phyloP scores from a whole-genome alignment of 495 filamentous ascomycete genomes.

The Podospora australis region DNA sequence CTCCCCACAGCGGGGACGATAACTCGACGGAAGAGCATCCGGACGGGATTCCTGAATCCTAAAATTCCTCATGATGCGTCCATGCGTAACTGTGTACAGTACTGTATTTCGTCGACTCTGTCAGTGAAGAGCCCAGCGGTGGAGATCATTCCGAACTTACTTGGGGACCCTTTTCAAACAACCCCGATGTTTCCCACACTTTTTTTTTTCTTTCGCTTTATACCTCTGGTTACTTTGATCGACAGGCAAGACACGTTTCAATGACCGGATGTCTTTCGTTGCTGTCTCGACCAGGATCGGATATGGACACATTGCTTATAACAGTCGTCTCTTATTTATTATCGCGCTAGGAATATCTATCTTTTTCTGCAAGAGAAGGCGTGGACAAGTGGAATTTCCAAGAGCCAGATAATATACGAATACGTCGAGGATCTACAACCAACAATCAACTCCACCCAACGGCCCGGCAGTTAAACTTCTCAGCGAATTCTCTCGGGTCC shows the following conservation, averaged over 20 bases:
- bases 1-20: background rate
- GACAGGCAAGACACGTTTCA: background rate
- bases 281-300: background rate
- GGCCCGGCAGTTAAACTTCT: background rate
- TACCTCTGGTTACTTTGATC: background rate
- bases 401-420: background rate
- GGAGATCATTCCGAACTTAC: background rate
- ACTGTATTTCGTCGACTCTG: background rate
- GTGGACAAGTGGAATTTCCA: background rate
- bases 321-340: background rate
- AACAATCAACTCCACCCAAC: background rate
- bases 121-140: background rate
- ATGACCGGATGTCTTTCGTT: no score
- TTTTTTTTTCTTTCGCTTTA: background rate
- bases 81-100: no score
- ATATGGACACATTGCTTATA: background rate
- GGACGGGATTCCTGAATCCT: no score
- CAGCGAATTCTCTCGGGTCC: background rate
- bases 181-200: background rate
- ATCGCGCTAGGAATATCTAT: background rate
- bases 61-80: background rate
- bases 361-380: no score
- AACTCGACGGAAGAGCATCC: background rate
- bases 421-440: conserved; percentile 3
- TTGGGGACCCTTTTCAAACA: background rate